Evolutionary conservation across 495 filamentous ascomycete species (phyloP).

Genomic region (Emericellopsis terricola): DNA sequence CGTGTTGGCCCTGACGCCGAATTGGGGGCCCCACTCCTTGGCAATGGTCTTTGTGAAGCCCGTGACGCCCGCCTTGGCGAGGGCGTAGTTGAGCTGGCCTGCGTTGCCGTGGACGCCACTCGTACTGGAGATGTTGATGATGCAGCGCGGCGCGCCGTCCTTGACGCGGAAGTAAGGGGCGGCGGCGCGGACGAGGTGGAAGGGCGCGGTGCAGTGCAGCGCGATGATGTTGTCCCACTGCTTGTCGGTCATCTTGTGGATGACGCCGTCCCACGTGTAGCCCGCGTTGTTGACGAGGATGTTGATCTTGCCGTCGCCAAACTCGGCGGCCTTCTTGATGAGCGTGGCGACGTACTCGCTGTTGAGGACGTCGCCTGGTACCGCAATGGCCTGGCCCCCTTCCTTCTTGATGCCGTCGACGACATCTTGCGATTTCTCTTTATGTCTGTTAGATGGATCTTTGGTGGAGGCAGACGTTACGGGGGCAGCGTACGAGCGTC

Average conservation of each 20-base stretch:
- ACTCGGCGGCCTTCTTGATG: slow-evolving; percentile 55
- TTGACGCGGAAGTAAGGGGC: slow-evolving; percentile 75
- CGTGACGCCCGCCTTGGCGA: slow-evolving; percentile 65
- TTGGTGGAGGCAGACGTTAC: too few species aligned
- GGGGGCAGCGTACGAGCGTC: slow-evolving; percentile 41
- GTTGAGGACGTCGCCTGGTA: slow-evolving; percentile 56
- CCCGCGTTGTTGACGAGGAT: slow-evolving; percentile 81
- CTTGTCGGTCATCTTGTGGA: slow-evolving; percentile 84
- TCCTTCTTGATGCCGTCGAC: slow-evolving; percentile 45
- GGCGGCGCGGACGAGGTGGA: slow-evolving; percentile 61
- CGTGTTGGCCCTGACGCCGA: slow-evolving; percentile 70
- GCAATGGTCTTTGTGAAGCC: slow-evolving; percentile 75
- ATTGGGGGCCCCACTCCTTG: slow-evolving; percentile 79
- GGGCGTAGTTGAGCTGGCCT: slow-evolving; percentile 70
- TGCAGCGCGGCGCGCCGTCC: slow-evolving; percentile 57
- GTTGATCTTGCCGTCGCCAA: slow-evolving; percentile 74
- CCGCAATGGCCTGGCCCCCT: slow-evolving; percentile 46
- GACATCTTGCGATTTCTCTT: slow-evolving; percentile 41
- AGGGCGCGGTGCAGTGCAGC: slow-evolving; percentile 66
- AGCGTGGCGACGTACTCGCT: slow-evolving; percentile 45
- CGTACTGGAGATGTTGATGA: slow-evolving; percentile 69
- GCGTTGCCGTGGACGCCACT: slow-evolving; percentile 69
- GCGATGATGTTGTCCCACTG: slow-evolving; percentile 78
- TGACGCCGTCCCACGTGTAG: slow-evolving; percentile 77
- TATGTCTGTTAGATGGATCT: too few species aligned